phyloP scores from a whole-genome alignment of 2,329 filamentous ascomycete species.

The Fusarium marasasianum region DNA sequence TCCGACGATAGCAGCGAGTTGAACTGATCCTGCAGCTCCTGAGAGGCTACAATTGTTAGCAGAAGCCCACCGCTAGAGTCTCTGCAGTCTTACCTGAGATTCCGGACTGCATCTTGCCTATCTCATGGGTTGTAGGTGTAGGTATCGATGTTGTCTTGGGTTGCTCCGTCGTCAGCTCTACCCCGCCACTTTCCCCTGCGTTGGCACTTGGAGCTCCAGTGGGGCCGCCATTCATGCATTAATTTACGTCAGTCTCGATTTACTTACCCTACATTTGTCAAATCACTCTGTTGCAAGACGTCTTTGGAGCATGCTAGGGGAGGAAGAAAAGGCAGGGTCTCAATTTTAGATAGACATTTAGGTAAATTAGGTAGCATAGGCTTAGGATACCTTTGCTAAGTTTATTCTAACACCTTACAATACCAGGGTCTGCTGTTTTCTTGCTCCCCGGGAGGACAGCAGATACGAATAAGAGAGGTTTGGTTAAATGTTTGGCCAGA shows the following conservation, averaged over 20 bases:
- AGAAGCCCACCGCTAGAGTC: background rate
- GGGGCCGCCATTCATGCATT: conserved; percentile 30
- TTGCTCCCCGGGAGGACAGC: no score
- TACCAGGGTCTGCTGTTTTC: no score
- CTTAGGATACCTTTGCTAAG: no score
- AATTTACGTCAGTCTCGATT: conserved; percentile 1
- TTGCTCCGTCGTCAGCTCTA: conserved; percentile 37
- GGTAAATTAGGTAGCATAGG: no score
- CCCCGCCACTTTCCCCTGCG: conserved; percentile 39
- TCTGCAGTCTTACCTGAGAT: conserved; percentile 69
- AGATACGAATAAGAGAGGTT: no score
- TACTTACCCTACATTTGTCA: conserved; percentile 32
- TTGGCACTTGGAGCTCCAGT: conserved; percentile 29
- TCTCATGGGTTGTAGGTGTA: conserved; percentile 5
- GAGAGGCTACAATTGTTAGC: conserved; percentile 65
- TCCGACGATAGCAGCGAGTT: conserved; percentile 70
- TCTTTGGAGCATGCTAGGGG: background rate
- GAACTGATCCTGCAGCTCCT: conserved; percentile 81
- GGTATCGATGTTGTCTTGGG: conserved; percentile 23
- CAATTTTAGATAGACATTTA: no score
- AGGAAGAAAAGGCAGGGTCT: no score
- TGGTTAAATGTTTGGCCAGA: no score
- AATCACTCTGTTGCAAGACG: no score
- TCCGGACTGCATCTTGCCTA: conserved; percentile 75
- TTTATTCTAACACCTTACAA: no score